Conservation (phyloP, 1,284 basidiomycete genomes). For the Apiotrichum domesticum region DNA sequence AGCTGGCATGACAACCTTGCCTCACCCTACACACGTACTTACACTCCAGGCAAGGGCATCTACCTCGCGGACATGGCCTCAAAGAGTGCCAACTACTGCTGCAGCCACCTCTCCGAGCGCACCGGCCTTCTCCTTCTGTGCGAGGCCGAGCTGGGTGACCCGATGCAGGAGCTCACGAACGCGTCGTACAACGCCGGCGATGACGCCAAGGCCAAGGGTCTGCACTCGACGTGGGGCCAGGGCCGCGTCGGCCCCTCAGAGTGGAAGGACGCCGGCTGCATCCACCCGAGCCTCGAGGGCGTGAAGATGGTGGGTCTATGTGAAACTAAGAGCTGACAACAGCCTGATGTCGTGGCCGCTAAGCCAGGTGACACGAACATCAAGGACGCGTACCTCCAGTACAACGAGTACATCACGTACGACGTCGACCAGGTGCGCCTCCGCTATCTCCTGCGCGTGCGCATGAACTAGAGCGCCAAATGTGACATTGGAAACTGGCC, state of each 20-base stretch:
- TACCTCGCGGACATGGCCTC: slow-evolving; percentile 66
- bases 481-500: too few species aligned
- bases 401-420: slow-evolving; percentile 24
- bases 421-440: slow-evolving; percentile 13
- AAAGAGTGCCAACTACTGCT: slow-evolving; percentile 61
- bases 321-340: not conserved
- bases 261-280: slow-evolving; percentile 18
- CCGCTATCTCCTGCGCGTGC: slow-evolving; percentile 20
- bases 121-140: slow-evolving; percentile 19
- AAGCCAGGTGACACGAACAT: slow-evolving; percentile 8
- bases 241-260: slow-evolving; percentile 10
- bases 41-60: slow-evolving; percentile 54
- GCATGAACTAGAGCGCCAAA: not conserved
- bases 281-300: slow-evolving; percentile 15
- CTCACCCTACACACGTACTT: not conserved
- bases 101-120: slow-evolving; percentile 36
- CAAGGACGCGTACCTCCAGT: slow-evolving; percentile 8
- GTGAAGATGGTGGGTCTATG: slow-evolving; percentile 8
- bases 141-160: slow-evolving; percentile 20
- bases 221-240: slow-evolving; percentile 17
- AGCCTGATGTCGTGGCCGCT: slow-evolving; percentile 3
- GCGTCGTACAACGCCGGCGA: slow-evolving; percentile 15
- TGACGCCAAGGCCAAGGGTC: slow-evolving; percentile 7
- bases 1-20: too few species aligned
- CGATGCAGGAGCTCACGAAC: slow-evolving; percentile 11